Evolutionary conservation across 805 yeast genomes (phyloP), one percentile per base, ranked within the genome.

Genomic region (Clavispora carvajalis): DNA sequence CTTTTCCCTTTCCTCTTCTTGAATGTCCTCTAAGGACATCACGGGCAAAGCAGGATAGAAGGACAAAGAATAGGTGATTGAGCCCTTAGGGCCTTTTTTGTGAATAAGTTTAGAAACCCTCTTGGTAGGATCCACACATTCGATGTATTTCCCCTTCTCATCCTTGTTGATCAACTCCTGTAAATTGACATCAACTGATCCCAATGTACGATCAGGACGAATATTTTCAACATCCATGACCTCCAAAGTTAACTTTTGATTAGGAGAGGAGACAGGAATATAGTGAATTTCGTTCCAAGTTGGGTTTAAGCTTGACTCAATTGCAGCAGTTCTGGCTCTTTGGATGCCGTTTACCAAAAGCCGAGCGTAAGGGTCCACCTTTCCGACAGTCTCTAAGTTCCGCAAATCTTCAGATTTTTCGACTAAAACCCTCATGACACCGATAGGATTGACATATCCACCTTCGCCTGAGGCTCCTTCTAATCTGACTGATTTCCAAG

Each of bases 371-470:
- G 99, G 99, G 63, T 93, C 98, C 57, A 89, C 79, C 53, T 80
- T 86, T 45, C 98, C 98, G 44, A 93, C 73, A 40, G 78, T 83
- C 61, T 91, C 97, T 63, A 90, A 73, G 62, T 93, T 91, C 44
- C 84, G 76, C 55, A 93, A 74, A 45, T 79, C 83, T 41, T 73
- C 76, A 33, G 95, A 97, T 45, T 74, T 75, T 49, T 76, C 77
- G 45, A 93, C 62, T 44, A 75, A 70, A 22, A 93, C 71, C 56
- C 97, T 80, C 5, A 90, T 74, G 24, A 85, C 91, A 58, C 99
- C 99, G 58, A 91, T 82, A 37, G 99, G 99, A 43, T 88, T 88
- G n/a, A 88, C 79, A 65, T 89, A 91, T 38, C 91, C 93, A 51
- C 82, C 79, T 17, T 85, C 65, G 45, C 88, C 86, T 29, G 79